Percentiles rank a stretch among this genome's conserved stretches.
phyloP scores from a whole-genome alignment of 257 asterid genomes.

The Petunia axillaris region DNA sequence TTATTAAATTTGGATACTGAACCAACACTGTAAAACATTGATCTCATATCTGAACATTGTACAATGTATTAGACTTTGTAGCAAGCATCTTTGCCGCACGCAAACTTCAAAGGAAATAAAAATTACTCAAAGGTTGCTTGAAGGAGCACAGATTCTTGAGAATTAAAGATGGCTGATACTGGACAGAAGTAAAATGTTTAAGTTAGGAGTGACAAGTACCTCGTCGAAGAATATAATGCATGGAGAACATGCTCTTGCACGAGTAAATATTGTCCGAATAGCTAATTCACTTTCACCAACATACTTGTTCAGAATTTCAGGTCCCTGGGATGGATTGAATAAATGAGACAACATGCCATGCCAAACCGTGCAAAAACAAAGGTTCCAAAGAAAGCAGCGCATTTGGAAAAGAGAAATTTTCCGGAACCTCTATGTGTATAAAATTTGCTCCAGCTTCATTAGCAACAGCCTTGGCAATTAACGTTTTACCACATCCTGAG shows the following conservation, averaged over 20 bases:
- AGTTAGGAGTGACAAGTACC: constrained; percentile 43
- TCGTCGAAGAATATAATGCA: constrained; percentile 94
- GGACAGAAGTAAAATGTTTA: background rate
- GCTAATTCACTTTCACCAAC: constrained; percentile 96
- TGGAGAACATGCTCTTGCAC: constrained; percentile 95
- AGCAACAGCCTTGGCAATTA: constrained; percentile 97
- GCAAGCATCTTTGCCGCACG: background rate
- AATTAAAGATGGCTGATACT: constrained; percentile 4
- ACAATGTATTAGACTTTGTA: background rate
- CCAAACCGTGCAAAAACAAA: constrained; percentile 7
- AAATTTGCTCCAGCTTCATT: constrained; percentile 91
- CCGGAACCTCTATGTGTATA: constrained; percentile 75
- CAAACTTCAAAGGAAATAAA: background rate
- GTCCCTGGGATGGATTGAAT: constrained; percentile 61
- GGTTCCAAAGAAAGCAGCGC: background rate
- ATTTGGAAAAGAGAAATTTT: constrained; percentile 21
- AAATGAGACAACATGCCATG: constrained; percentile 9
- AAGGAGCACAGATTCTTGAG: background rate
- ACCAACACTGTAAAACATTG: background rate
- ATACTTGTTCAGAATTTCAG: constrained; percentile 81
- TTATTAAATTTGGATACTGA: constrained; percentile 20
- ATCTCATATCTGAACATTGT: background rate
- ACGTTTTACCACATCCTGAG: constrained; percentile 96
- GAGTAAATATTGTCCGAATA: constrained; percentile 74
- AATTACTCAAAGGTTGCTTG: background rate